Conservation (phyloP, 805 yeast species). For the Yamadazyma kitorensis region DNA sequence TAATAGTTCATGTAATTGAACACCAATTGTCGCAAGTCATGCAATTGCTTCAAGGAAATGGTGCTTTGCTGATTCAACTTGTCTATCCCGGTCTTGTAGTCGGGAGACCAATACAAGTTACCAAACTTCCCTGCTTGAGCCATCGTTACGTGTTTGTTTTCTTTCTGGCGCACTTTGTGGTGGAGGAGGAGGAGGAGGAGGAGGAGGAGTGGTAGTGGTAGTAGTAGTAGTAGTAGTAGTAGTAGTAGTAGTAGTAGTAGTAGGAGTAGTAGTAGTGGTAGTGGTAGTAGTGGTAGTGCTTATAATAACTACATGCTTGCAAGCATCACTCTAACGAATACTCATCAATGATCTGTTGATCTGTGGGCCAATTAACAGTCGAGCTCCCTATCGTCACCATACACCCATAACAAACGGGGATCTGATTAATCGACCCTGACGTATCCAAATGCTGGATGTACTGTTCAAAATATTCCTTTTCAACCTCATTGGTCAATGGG, state of each 20-base stretch:
- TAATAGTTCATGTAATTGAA: conserved; percentile 34
- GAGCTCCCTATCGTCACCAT: conserved; percentile 54
- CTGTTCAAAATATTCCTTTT: conserved; percentile 25
- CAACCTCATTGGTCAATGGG: conserved; percentile 40
- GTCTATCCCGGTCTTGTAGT: conserved; percentile 36
- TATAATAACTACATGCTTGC: too few relatives aligned
- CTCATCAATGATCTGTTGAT: conserved; percentile 43
- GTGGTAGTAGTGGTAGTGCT: too few relatives aligned
- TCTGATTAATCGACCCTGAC: not conserved
- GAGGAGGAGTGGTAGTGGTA: too few relatives aligned
- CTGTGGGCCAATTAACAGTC: conserved; percentile 31
- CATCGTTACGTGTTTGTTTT: too few relatives aligned
- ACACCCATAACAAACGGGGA: conserved; percentile 76
- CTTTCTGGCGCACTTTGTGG: too few relatives aligned
- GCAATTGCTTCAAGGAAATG: conserved; percentile 36
- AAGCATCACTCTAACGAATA: conserved; percentile 25
- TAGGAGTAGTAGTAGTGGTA: too few relatives aligned
- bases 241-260: too few relatives aligned
- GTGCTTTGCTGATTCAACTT: conserved; percentile 26
- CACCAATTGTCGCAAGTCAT: conserved; percentile 37
- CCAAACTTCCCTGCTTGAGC: too few relatives aligned
- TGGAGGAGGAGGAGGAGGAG: too few relatives aligned
- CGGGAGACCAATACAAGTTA: conserved; percentile 42
- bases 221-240: too few relatives aligned
- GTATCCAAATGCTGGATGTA: not conserved